A percentile compares a stretch with the other conserved stretches of the same genome.
Conservation (phyloP, 2,329 filamentous ascomycete species). For the Pseudogymnoascus sp. region DNA sequence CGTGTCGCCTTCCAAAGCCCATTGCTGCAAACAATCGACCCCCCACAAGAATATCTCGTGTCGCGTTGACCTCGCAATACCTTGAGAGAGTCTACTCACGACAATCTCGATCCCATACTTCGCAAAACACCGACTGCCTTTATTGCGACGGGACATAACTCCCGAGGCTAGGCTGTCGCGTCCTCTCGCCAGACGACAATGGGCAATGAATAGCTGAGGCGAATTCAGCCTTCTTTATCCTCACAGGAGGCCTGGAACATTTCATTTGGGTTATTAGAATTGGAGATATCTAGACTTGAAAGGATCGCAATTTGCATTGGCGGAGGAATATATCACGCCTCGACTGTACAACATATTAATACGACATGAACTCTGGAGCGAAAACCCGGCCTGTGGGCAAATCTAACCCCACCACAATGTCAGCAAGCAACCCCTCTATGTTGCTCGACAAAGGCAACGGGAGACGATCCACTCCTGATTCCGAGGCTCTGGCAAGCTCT, state of each 20-base stretch:
- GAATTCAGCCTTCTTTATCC: slow-evolving; percentile 20
- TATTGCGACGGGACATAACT: slow-evolving; percentile 2
- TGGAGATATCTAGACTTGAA: slow-evolving; percentile 2
- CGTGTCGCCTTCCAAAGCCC: background rate
- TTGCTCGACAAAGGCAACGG: slow-evolving; percentile 68
- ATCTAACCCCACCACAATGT: slow-evolving; percentile 37
- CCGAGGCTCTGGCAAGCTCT: slow-evolving; percentile 85
- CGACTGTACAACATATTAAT: slow-evolving; percentile 6
- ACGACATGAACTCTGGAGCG: slow-evolving; percentile 8
- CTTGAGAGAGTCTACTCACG: background rate
- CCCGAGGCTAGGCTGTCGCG: background rate
- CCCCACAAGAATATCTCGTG: background rate
- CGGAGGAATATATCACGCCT: background rate
- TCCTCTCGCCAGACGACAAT: slow-evolving; percentile 20
- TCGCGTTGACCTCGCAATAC: background rate
- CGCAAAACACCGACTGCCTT: background rate
- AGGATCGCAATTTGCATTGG: background rate
- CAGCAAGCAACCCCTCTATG: slow-evolving; percentile 53
- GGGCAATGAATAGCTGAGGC: slow-evolving; percentile 25
- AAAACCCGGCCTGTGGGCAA: slow-evolving; percentile 40
- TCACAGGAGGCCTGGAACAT: background rate
- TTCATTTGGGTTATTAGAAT: slow-evolving; percentile 6
- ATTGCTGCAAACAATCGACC: background rate
- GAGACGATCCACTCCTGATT: slow-evolving; percentile 83
- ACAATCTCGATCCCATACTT: background rate